Evolutionary conservation across 208 protist genomes (phyloP).

Genomic region (Trypanosoma congolense): DNA sequence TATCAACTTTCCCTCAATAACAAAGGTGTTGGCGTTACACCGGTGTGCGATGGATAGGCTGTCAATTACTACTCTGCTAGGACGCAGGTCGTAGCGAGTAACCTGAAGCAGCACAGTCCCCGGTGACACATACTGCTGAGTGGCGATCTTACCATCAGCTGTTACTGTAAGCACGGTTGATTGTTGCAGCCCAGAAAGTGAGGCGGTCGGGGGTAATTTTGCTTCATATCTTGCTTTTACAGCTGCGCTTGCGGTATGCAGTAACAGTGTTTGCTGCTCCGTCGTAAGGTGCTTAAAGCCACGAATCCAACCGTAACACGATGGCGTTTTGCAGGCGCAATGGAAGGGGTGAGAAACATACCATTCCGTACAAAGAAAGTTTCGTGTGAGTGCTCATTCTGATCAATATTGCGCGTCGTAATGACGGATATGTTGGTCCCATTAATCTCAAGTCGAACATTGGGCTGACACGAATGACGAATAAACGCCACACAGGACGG

Average conservation of each 20-base stretch:
- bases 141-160: constrained; percentile 34
- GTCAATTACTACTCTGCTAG: constrained; percentile 31
- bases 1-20: constrained; percentile 63
- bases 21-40: constrained; percentile 67
- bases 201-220: constrained; percentile 28
- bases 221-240: constrained; percentile 59
- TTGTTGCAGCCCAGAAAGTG: constrained; percentile 26
- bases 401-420: constrained; percentile 67
- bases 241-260: constrained; percentile 57
- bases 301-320: constrained; percentile 76
- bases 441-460: constrained; percentile 68
- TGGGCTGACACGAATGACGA: constrained; percentile 81
- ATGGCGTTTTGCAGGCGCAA: constrained; percentile 73
- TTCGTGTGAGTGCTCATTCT: constrained; percentile 74
- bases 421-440: constrained; percentile 58
- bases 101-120: constrained; percentile 57
- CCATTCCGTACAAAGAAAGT: constrained; percentile 87
- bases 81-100: constrained; percentile 8
- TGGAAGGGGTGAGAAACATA: constrained; percentile 76
- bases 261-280: constrained; percentile 66
- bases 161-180: constrained; percentile 31
- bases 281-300: constrained; percentile 72
- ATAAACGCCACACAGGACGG: constrained; percentile 78
- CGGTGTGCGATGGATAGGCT: constrained; percentile 55
- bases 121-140: constrained; percentile 47